Evolutionary conservation across 2,329 filamentous ascomycete species (phyloP).

Genomic region (Akanthomyces dipterigenus): DNA sequence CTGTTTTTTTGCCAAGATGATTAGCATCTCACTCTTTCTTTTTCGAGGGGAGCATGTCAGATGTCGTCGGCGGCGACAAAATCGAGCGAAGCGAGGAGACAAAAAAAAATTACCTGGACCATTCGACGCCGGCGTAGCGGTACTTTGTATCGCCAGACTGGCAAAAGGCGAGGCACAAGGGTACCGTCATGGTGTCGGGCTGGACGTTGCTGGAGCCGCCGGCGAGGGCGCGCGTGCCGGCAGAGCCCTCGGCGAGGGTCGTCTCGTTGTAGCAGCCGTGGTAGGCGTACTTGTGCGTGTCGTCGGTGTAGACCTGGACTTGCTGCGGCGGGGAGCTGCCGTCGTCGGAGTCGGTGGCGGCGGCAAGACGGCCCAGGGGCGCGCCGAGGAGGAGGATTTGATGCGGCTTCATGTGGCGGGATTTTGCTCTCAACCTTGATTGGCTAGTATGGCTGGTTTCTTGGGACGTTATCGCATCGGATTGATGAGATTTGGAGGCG

Average conservation of each 20-base stretch:
- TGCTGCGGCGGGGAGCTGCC: not conserved
- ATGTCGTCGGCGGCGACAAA: too few species aligned
- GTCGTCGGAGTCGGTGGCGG: not conserved
- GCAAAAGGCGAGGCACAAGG: slow-evolving; percentile 46
- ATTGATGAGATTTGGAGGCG: not conserved
- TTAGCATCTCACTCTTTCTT: not conserved
- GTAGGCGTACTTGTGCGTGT: slow-evolving; percentile 38
- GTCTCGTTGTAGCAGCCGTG: slow-evolving; percentile 56
- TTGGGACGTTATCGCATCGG: not conserved
- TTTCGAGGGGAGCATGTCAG: too few species aligned
- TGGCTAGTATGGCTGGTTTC: too few species aligned
- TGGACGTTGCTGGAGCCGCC: slow-evolving; percentile 34
- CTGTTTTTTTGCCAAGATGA: slow-evolving; percentile 22
- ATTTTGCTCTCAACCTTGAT: not conserved
- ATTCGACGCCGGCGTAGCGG: slow-evolving; percentile 49
- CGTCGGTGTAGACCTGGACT: slow-evolving; percentile 28
- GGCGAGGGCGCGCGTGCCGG: slow-evolving; percentile 40
- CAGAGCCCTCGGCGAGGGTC: slow-evolving; percentile 34
- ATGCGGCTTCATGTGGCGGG: not conserved
- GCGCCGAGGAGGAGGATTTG: not conserved
- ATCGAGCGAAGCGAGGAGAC: not conserved
- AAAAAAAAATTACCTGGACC: slow-evolving; percentile 33
- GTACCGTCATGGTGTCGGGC: slow-evolving; percentile 44
- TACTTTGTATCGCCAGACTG: slow-evolving; percentile 30
- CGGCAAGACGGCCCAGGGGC: not conserved